Evolutionary conservation across 1,139 yeast species (phyloP), one percentile per base, ranked within the genome.

Genomic region (Geotrichum restrictum): DNA sequence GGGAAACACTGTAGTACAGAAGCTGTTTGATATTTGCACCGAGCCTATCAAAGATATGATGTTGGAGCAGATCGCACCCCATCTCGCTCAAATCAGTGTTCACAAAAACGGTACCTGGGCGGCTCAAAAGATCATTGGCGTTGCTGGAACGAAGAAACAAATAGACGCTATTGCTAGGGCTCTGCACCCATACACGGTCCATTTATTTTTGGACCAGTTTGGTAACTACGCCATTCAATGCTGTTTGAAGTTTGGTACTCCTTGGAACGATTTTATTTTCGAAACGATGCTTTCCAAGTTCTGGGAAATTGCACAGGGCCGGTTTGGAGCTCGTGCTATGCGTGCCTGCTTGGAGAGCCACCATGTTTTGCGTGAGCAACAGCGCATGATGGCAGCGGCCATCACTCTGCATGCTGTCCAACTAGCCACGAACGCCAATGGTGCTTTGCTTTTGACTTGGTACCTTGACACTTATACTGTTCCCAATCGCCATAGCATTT

Each of bases 91-190:
- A 63, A 84, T 93, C 74, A 94, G 98, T 62, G 84, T 88, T 54
- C 99, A 93, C 72, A 93, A 93, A 66, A 93, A 94, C 68, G 99
- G 99, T 58, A 93, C 99, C 3, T 93, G 98, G 98, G 98, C 98
- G 1, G 95, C 96, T 29, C 98, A 94, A 69, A 94, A 93, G 69
- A 85, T 93, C 67, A 89, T 93, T 62, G 86, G 83, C 59, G 83
- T 87, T 56, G 83, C 88, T 10, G 74, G 75, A 48, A 74, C 84
- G 1, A 79, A 79, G 36, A 82, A 88, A 57, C 96, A 91, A 67
- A 83, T 80, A 69, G 72, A 76, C 61, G 67, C 84, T 52, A 86
- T 93, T 52, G 83, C 85, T 7, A 76, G 79, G 14, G 80, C 91
- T 37, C 77, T 93, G 56, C 80, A 82, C 58, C 95, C 96, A 2